Evolutionary conservation across 2,329 filamentous ascomycete genomes (phyloP).

Genomic region (Davidsoniella virescens): DNA sequence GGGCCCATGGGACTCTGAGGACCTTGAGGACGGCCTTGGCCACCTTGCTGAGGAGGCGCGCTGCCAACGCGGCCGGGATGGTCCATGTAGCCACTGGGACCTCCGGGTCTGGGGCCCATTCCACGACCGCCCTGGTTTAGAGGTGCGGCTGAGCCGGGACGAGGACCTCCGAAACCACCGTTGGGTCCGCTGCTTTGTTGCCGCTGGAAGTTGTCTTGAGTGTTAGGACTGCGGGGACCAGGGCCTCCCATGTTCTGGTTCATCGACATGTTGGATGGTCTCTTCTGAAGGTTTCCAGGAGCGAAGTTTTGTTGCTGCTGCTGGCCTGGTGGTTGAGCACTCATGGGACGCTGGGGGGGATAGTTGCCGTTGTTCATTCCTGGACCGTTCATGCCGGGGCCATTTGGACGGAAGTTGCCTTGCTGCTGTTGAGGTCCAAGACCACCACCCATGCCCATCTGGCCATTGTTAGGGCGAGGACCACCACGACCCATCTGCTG

Average conservation of each 20-base stretch:
- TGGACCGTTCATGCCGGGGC: constrained; percentile 8
- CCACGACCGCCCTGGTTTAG: constrained; percentile 17
- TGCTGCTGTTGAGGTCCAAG: constrained; percentile 6
- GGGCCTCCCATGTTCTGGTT: constrained; percentile 12
- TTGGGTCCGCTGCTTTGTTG: background rate
- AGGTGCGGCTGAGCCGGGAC: constrained; percentile 19
- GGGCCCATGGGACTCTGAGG: constrained; percentile 14
- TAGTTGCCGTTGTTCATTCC: constrained; percentile 8
- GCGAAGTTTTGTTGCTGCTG: constrained; percentile 14
- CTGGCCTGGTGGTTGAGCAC: constrained; percentile 8
- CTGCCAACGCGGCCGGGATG: constrained; percentile 21
- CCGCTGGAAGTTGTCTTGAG: constrained; percentile 11
- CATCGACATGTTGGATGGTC: constrained; percentile 14
- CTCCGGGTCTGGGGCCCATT: constrained; percentile 14
- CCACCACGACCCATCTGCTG: constrained; percentile 12
- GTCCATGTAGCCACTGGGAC: constrained; percentile 12
- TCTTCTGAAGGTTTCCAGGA: constrained; percentile 20
- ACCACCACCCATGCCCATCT: constrained; percentile 2
- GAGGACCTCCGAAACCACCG: constrained; percentile 22
- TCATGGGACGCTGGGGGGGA: constrained; percentile 7
- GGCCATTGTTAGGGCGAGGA: constrained; percentile 4
- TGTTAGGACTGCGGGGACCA: constrained; percentile 16
- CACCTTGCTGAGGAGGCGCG: constrained; percentile 21
- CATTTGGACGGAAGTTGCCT: constrained; percentile 8
- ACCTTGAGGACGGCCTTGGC: constrained; percentile 3